Evolutionary conservation across 2,329 filamentous ascomycete genomes (phyloP).

Genomic region (Monosporascus sp.): DNA sequence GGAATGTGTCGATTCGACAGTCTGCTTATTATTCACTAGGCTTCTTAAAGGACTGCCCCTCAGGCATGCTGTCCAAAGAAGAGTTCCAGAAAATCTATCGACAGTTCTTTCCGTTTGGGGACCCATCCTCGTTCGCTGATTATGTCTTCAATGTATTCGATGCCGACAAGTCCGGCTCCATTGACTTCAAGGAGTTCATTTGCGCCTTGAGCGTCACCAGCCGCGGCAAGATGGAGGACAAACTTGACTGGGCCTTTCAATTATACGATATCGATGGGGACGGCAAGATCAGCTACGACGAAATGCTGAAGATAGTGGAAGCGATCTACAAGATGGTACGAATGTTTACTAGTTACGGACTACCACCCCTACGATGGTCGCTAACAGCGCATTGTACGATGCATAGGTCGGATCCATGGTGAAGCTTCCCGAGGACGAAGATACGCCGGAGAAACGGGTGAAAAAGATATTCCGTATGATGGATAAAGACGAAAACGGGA

Average conservation of each 20-base stretch:
- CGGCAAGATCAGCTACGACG: constrained; percentile 97
- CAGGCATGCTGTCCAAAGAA: constrained; percentile 92
- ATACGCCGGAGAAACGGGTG: constrained; percentile 97
- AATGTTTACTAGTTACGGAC: background rate
- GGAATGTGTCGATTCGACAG: background rate
- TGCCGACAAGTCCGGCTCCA: constrained; percentile 92
- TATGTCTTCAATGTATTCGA: constrained; percentile 99
- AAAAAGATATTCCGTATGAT: constrained; percentile 99
- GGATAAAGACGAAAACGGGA: constrained; percentile 99
- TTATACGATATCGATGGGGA: constrained; percentile 98
- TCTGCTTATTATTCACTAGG: constrained; percentile 45
- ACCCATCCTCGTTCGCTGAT: constrained; percentile 94
- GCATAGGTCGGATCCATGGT: constrained; percentile 94
- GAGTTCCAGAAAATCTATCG: constrained; percentile 99
- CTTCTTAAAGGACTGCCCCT: constrained; percentile 97
- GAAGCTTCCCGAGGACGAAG: constrained; percentile 95
- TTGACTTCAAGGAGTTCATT: constrained; percentile 99
- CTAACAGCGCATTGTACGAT: constrained; percentile 1
- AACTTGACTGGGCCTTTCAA: constrained; percentile 98
- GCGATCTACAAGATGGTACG: constrained; percentile 99
- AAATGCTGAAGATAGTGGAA: constrained; percentile 98
- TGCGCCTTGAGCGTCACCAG: constrained; percentile 95
- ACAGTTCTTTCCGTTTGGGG: constrained; percentile 98
- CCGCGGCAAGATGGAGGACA: constrained; percentile 98
- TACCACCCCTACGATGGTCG: background rate